Conservation (phyloP, 208 protist genomes). For the Tetramitus jugosus region DNA sequence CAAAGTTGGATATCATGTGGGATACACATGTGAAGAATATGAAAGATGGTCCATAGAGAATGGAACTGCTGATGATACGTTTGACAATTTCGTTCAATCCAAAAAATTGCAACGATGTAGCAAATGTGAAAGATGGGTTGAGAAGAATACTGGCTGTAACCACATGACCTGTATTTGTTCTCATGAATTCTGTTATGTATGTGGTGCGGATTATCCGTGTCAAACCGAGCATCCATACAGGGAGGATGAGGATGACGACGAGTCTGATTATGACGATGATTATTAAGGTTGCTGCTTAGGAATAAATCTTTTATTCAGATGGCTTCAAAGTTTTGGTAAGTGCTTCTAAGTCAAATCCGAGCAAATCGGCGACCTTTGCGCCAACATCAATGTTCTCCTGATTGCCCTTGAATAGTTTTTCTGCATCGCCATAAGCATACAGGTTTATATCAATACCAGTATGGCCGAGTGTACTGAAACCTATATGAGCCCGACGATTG, state of each 20-base stretch:
- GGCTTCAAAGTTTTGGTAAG: background rate
- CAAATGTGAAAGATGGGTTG: background rate
- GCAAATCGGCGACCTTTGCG: background rate
- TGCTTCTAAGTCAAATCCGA: background rate
- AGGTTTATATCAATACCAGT: slow-evolving; percentile 6
- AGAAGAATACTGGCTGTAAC: background rate
- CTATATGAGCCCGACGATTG: background rate
- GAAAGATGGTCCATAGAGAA: background rate
- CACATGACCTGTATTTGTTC: background rate
- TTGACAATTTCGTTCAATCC: background rate
- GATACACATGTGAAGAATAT: background rate
- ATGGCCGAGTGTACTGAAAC: background rate
- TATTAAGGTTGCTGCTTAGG: too few species aligned
- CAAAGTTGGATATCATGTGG: background rate
- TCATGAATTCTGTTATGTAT: background rate
- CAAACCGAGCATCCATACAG: background rate
- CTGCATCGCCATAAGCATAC: background rate
- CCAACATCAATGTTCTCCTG: background rate
- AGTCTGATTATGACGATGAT: too few species aligned
- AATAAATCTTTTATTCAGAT: background rate
- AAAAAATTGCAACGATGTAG: background rate
- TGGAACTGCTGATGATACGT: background rate
- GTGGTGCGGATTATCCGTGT: background rate
- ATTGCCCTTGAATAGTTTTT: background rate
- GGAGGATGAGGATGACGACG: background rate